Evolutionary conservation across 768 basidiomycete genomes (phyloP).

Genomic region (Panellus pusillus): DNA sequence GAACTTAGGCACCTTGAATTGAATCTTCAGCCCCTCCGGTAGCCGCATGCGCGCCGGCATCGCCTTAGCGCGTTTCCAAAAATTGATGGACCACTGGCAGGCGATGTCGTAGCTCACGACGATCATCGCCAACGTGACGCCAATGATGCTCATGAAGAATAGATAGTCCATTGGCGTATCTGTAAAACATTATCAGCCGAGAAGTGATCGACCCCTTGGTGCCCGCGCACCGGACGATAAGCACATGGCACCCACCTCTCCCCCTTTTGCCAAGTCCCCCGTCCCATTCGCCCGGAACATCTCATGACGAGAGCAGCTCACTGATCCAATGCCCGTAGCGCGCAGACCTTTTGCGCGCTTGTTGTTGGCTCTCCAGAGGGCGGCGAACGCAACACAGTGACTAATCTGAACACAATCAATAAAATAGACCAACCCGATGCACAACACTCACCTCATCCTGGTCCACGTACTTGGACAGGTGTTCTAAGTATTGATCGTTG

Average conservation of each 20-base stretch:
- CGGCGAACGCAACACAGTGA: constrained; percentile 5
- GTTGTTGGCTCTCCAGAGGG: constrained; percentile 12
- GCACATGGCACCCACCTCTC: constrained; percentile 21
- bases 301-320: constrained; percentile 18
- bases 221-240: too few species aligned
- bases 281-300: constrained; percentile 21
- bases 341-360: constrained; percentile 19
- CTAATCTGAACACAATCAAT: constrained; percentile 4
- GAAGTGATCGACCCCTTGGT: too few species aligned
- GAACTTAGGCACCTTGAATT: too few species aligned
- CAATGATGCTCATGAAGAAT: too few species aligned
- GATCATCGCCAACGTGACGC: too few species aligned
- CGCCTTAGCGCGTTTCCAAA: too few species aligned
- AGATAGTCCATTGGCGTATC: too few species aligned
- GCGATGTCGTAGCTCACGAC: too few species aligned
- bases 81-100: too few species aligned
- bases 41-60: too few species aligned
- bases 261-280: constrained; percentile 24
- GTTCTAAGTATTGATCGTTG: constrained; percentile 1
- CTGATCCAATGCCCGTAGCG: constrained; percentile 21
- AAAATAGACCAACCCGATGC: not conserved
- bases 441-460: not conserved
- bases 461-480: not conserved
- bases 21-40: too few species aligned
- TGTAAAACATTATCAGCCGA: too few species aligned